Conservation (phyloP, 2,329 filamentous ascomycete genomes). For the Hypoxylon sp. region DNA sequence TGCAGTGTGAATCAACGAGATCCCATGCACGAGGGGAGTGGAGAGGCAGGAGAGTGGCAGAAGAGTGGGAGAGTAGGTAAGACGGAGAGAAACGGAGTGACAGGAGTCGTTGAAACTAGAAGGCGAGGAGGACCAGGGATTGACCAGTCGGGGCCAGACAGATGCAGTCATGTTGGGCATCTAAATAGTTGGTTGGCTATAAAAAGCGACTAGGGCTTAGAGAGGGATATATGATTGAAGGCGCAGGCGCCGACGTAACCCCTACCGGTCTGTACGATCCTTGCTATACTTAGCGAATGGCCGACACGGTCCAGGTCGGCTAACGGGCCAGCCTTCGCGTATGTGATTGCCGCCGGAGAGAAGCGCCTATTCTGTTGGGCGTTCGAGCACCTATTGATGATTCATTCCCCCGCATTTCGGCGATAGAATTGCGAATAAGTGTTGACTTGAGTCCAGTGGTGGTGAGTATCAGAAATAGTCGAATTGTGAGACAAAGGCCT, state of each 20-base stretch:
- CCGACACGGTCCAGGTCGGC: constrained; percentile 39
- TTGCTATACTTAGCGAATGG: constrained; percentile 38
- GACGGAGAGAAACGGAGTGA: constrained; percentile 23
- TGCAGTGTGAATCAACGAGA: constrained; percentile 37
- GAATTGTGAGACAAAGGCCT: too few species aligned
- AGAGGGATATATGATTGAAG: constrained; percentile 41
- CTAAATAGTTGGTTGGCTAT: constrained; percentile 49
- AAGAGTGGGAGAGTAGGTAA: constrained; percentile 27
- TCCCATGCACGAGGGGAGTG: constrained; percentile 42
- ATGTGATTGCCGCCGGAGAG: constrained; percentile 33
- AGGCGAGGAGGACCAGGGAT: constrained; percentile 22
- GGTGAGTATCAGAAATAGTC: constrained; percentile 24
- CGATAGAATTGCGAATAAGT: constrained; percentile 14
- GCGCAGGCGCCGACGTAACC: constrained; percentile 51
- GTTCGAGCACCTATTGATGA: constrained; percentile 1
- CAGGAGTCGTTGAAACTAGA: constrained; percentile 33
- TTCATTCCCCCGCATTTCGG: constrained; percentile 32
- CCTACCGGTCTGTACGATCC: constrained; percentile 40
- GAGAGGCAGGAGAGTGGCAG: constrained; percentile 15
- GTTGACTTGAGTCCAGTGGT: constrained; percentile 9
- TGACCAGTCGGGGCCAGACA: constrained; percentile 26
- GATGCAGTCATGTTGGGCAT: constrained; percentile 39
- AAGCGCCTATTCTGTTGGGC: constrained; percentile 40
- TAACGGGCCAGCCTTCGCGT: constrained; percentile 38
- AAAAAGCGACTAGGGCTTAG: constrained; percentile 44